Conservation (phyloP, 2,329 filamentous ascomycete species). For the Helotiales sp. region DNA sequence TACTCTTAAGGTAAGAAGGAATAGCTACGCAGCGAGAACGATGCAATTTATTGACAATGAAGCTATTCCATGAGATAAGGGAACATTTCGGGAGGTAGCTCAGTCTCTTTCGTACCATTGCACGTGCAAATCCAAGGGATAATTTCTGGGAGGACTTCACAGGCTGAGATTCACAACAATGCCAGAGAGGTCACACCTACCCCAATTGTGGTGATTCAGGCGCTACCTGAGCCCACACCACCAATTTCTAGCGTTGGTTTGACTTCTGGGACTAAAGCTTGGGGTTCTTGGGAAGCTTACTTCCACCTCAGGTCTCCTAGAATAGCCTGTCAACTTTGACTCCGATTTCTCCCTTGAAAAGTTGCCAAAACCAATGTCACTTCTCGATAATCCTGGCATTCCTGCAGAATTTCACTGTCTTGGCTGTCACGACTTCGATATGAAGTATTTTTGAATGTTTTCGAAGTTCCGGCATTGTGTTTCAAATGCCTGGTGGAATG, state of each 20-base stretch:
- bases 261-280: slow-evolving; percentile 2
- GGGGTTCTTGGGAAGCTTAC: slow-evolving; percentile 7
- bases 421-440: neutral
- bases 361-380: neutral
- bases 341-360: neutral
- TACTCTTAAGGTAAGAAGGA: too few relatives aligned
- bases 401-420: neutral
- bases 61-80: neutral
- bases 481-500: neutral
- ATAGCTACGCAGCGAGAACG: too few relatives aligned
- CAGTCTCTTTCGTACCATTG: neutral
- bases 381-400: neutral
- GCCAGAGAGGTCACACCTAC: neutral
- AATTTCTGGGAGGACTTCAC: neutral
- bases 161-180: neutral
- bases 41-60: neutral
- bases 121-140: neutral
- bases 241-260: neutral
- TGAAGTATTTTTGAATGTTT: neutral
- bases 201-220: neutral
- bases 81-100: neutral
- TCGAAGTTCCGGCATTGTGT: neutral
- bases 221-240: too few relatives aligned
- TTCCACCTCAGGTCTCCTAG: neutral
- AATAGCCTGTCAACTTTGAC: neutral